These are phyloP conservation scores for Hibiscus tridactylites DNA, from an alignment of 345 rosid genomes.

Conservation along the genomic window DNA sequence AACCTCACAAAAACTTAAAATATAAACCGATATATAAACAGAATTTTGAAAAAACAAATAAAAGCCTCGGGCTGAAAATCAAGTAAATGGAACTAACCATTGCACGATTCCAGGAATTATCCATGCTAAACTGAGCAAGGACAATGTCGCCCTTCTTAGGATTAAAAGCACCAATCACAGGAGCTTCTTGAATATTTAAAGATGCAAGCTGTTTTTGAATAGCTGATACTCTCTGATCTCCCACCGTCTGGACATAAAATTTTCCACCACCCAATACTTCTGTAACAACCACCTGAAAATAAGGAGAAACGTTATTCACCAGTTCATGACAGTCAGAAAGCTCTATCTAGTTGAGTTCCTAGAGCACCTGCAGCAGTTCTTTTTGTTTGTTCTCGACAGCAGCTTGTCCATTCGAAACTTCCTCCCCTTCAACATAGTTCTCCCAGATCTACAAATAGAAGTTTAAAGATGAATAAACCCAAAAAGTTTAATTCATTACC, in stretches of 20 bases:
- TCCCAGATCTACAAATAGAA: conserved; percentile 73
- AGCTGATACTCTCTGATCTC: conserved; percentile 70
- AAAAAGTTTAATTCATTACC: not conserved
- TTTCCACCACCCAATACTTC: conserved; percentile 88
- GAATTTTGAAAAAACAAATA: not conserved
- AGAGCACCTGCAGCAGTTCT: conserved; percentile 72
- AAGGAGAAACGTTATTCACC: conserved; percentile 4
- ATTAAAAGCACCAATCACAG: conserved; percentile 10
- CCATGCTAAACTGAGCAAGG: conserved; percentile 91
- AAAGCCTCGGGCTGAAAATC: not conserved
- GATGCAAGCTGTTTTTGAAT: conserved; percentile 43
- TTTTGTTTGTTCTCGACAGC: conserved; percentile 70
- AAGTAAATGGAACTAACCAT: conserved; percentile 43
- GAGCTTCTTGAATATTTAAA: conserved; percentile 9
- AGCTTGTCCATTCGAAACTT: conserved; percentile 58
- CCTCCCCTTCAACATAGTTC: conserved; percentile 97
- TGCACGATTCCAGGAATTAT: conserved; percentile 98
- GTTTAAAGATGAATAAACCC: not conserved
- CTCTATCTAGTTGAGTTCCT: not conserved
- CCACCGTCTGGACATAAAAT: conserved; percentile 82
- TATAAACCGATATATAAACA: not conserved
- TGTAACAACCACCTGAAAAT: conserved; percentile 73
- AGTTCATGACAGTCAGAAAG: not conserved
- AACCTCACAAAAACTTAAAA: not conserved
- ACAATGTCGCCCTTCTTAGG: conserved; percentile 32